Evolutionary conservation across 2,329 filamentous ascomycete genomes (phyloP).

Genomic region (Fusarium heterosporum): DNA sequence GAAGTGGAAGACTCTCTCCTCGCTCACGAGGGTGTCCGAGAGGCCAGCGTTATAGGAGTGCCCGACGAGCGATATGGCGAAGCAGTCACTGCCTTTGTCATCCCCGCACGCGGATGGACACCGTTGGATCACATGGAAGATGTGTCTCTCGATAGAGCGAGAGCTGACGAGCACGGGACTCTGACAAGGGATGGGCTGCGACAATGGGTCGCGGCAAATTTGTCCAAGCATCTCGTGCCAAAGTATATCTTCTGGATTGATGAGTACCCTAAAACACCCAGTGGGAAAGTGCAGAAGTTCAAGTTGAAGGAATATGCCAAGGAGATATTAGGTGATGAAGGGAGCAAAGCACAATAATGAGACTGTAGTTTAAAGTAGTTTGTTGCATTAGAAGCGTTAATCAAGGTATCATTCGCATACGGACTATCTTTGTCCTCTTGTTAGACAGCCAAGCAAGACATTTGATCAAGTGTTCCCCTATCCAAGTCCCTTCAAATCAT

Average conservation of each 20-base stretch:
- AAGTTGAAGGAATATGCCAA: slow-evolving; percentile 77
- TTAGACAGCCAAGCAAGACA: slow-evolving; percentile 23
- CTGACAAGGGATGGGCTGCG: slow-evolving; percentile 71
- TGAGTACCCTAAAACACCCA: slow-evolving; percentile 93
- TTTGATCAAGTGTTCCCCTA: slow-evolving; percentile 22
- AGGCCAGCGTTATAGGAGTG: slow-evolving; percentile 86
- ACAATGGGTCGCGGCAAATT: slow-evolving; percentile 75
- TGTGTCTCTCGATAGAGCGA: slow-evolving; percentile 30
- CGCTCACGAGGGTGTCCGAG: slow-evolving; percentile 74
- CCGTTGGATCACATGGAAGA: slow-evolving; percentile 41
- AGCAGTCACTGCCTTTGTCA: slow-evolving; percentile 84
- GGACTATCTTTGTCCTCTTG: slow-evolving; percentile 9
- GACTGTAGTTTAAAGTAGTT: slow-evolving; percentile 1
- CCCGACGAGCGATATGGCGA: slow-evolving; percentile 88
- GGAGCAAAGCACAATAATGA: slow-evolving; percentile 8
- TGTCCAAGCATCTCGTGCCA: slow-evolving; percentile 83
- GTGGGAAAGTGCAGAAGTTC: slow-evolving; percentile 97
- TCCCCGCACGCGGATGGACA: slow-evolving; percentile 57
- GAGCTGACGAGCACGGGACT: slow-evolving; percentile 38
- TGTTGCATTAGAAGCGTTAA: slow-evolving; percentile 32
- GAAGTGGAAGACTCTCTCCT: slow-evolving; percentile 93
- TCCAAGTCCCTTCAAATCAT: slow-evolving; percentile 25
- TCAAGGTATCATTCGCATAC: slow-evolving; percentile 38
- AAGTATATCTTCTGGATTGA: slow-evolving; percentile 90
- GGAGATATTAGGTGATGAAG: slow-evolving; percentile 48